Percentiles rank a stretch among this genome's conserved stretches.
phyloP scores from a whole-genome alignment of 495 filamentous ascomycete genomes.

The Parachaetomium inaequale region DNA sequence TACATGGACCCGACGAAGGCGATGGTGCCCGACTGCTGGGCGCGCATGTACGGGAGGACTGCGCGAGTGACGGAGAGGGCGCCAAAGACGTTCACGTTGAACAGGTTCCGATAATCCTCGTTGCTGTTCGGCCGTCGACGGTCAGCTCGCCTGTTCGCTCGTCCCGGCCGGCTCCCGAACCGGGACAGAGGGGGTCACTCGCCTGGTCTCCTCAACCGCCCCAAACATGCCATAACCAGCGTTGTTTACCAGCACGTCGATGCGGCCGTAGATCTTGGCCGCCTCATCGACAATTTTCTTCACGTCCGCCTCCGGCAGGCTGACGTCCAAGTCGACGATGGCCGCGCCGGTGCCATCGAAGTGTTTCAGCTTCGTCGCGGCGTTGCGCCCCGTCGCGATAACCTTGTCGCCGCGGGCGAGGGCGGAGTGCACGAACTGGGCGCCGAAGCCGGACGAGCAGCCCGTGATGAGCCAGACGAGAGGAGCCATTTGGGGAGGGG shows the following conservation, averaged over 20 bases:
- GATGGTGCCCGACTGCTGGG: slow-evolving; percentile 42
- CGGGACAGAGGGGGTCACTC: not conserved
- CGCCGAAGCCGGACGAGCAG: slow-evolving; percentile 51
- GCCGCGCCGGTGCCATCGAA: slow-evolving; percentile 2
- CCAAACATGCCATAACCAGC: slow-evolving; percentile 45
- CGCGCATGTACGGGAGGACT: slow-evolving; percentile 47
- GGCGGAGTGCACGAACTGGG: slow-evolving; percentile 39
- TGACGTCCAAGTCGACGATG: slow-evolving; percentile 38
- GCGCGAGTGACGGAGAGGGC: slow-evolving; percentile 44
- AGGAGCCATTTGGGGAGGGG: slow-evolving; percentile 5
- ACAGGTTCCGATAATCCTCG: slow-evolving; percentile 22
- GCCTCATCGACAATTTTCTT: slow-evolving; percentile 29
- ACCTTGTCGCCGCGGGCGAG: slow-evolving; percentile 46
- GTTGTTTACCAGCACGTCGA: slow-evolving; percentile 52
- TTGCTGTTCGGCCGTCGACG: not conserved
- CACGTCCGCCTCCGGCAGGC: slow-evolving; percentile 31
- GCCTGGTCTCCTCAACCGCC: slow-evolving; percentile 41
- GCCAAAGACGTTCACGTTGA: slow-evolving; percentile 48
- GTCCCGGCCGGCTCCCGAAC: not conserved
- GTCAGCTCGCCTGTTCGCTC: not conserved
- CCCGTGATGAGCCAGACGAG: slow-evolving; percentile 50
- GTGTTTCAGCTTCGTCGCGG: slow-evolving; percentile 6
- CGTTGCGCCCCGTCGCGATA: slow-evolving; percentile 39
- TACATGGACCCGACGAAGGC: slow-evolving; percentile 51
- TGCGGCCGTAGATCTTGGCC: slow-evolving; percentile 31